A percentile compares a stretch with the other conserved stretches of the same genome.
Conservation (phyloP, 2,329 filamentous ascomycete genomes). For the Alternaria sp. region DNA sequence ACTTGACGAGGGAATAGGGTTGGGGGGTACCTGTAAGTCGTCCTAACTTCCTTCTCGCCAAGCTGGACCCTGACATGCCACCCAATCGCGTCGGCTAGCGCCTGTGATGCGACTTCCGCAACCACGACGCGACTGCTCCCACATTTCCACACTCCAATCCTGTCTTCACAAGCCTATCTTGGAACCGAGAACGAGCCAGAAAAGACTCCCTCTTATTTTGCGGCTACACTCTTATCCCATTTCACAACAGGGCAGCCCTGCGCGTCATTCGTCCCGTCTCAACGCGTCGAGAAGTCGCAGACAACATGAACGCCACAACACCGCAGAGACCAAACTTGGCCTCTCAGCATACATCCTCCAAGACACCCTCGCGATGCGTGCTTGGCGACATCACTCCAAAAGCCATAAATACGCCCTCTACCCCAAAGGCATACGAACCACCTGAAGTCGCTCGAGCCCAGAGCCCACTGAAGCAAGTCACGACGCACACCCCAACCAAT, state of each 20-base stretch:
- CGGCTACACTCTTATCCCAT: conserved; percentile 1
- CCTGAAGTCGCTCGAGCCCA: conserved; percentile 36
- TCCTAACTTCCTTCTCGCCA: conserved; percentile 9
- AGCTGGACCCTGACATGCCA: conserved; percentile 28
- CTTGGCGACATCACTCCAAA: conserved; percentile 48
- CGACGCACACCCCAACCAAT: conserved; percentile 34
- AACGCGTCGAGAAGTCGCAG: conserved; percentile 34
- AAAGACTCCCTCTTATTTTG: conserved; percentile 16
- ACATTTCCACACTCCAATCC: conserved; percentile 17
- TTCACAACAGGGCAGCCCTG: conserved; percentile 9
- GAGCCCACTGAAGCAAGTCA: conserved; percentile 50
- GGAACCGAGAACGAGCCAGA: background rate
- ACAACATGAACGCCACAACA: conserved; percentile 35
- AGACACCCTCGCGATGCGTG: conserved; percentile 45
- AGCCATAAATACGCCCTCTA: conserved; percentile 47
- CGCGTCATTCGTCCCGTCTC: conserved; percentile 23
- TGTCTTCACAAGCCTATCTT: background rate
- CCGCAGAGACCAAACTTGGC: conserved; percentile 38
- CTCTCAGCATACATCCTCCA: conserved; percentile 38
- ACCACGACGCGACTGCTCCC: conserved; percentile 33
- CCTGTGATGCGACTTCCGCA: conserved; percentile 27
- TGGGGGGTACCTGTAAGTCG: background rate
- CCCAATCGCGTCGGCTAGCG: conserved; percentile 30
- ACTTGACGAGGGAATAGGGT: background rate
- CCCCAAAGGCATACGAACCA: conserved; percentile 31